These are phyloP conservation scores for Myriosclerotinia duriaeana DNA, from an alignment of 2,329 filamentous ascomycete genomes.

Conservation along the genomic window DNA sequence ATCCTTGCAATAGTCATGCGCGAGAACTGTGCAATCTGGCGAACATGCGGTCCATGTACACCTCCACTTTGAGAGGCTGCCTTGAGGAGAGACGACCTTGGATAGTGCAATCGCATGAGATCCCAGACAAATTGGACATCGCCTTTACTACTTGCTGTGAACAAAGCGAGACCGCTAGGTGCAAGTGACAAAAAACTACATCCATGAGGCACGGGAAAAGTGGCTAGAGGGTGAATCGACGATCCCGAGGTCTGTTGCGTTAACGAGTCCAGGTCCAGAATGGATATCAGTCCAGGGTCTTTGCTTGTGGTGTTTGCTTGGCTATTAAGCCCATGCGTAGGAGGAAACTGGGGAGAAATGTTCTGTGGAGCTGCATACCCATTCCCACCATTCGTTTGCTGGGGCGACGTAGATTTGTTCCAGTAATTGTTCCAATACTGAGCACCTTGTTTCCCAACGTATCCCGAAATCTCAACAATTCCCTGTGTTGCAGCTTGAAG, in stretches of 20 bases:
- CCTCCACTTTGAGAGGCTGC: constrained; percentile 46
- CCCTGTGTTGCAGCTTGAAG: constrained; percentile 79
- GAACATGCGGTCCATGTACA: constrained; percentile 58
- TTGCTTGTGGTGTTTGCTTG: constrained; percentile 50
- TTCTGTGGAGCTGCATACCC: constrained; percentile 36
- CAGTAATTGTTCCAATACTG: constrained; percentile 81
- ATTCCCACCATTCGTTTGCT: constrained; percentile 47
- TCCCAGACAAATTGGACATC: constrained; percentile 83
- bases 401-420: constrained; percentile 54
- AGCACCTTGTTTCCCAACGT: constrained; percentile 73
- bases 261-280: constrained; percentile 68
- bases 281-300: constrained; percentile 72
- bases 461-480: constrained; percentile 70
- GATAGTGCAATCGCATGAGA: constrained; percentile 64
- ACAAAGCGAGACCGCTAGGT: constrained; percentile 68
- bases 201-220: constrained; percentile 69
- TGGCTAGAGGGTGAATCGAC: constrained; percentile 60
- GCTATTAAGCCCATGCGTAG: constrained; percentile 66
- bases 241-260: constrained; percentile 48
- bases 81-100: constrained; percentile 61
- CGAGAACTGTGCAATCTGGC: constrained; percentile 84
- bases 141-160: constrained; percentile 80
- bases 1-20: constrained; percentile 90
- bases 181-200: constrained; percentile 81
- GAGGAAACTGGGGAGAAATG: constrained; percentile 60